phyloP scores from a whole-genome alignment of 108 stramenopile species.

The Conticribra guillardii region DNA sequence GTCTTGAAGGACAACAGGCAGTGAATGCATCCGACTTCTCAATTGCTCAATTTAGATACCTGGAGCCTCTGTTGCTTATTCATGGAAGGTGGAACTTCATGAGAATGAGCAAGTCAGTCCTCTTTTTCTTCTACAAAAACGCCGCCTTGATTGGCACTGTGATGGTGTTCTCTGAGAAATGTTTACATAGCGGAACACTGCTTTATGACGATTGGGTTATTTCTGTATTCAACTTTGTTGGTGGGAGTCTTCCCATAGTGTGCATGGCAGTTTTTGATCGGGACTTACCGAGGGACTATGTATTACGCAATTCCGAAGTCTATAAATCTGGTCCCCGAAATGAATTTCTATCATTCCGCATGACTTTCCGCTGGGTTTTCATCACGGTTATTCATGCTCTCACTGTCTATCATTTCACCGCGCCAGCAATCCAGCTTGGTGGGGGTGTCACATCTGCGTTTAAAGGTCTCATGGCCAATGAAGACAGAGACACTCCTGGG shows the following conservation, averaged over 20 bases:
- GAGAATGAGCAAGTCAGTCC: slow-evolving; percentile 85
- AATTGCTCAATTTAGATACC: slow-evolving; percentile 92
- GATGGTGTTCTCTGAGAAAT: slow-evolving; percentile 69
- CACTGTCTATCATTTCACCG: slow-evolving; percentile 72
- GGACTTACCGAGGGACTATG: slow-evolving; percentile 87
- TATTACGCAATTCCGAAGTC: slow-evolving; percentile 71
- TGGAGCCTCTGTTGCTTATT: slow-evolving; percentile 89
- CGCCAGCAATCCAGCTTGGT: slow-evolving; percentile 49
- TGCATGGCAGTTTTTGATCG: slow-evolving; percentile 92
- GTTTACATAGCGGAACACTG: slow-evolving; percentile 84
- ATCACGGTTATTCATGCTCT: slow-evolving; percentile 66
- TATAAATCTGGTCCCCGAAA: slow-evolving; percentile 80
- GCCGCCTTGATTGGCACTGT: slow-evolving; percentile 83
- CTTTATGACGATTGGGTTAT: slow-evolving; percentile 86
- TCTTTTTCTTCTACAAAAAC: slow-evolving; percentile 99
- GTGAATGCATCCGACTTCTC: slow-evolving; percentile 95
- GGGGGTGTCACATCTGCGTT: slow-evolving; percentile 75
- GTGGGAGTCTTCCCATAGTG: slow-evolving; percentile 82
- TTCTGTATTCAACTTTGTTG: slow-evolving; percentile 88
- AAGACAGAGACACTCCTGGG: slow-evolving; percentile 54
- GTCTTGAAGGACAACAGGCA: slow-evolving; percentile 97
- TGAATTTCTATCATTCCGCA: slow-evolving; percentile 70
- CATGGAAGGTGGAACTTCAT: slow-evolving; percentile 98
- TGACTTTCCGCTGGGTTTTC: slow-evolving; percentile 69
- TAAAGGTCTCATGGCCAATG: slow-evolving; percentile 64